Base-by-base conservation (phyloP, 2,329 filamentous ascomycete species). In the Grosmannia clavigera region DNA sequence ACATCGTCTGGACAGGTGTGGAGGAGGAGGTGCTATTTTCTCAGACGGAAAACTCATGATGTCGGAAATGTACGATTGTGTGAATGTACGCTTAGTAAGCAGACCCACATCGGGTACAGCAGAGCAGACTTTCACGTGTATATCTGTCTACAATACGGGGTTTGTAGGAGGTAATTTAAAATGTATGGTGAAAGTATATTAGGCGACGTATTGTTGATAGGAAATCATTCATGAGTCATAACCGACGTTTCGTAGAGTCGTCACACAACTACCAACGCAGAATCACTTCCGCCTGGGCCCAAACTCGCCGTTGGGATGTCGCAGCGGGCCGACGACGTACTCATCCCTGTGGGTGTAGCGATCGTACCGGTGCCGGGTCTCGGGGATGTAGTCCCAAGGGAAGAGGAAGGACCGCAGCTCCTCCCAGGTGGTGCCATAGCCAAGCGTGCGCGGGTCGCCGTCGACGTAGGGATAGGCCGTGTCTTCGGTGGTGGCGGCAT, bases 301-400 rank as follows among this genome's bases (percentile, higher is more conserved):
- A 2, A 2, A 31, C 3, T 14, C 12, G 22, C 48, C 11, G 27
- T 16, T 14, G 50, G 14, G 50, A 7, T 51, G 43, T 12, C 55
- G 54, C 27, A 38, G 58, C 16, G 60, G 55, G 14, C 61, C 62
- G 16, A 63, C 60, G 1, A 60, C 53, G n/a, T 66, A 66, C 58
- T 66, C 64, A 27, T 66, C 64, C 2, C 63, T 61, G 53, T 66
- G 59, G 6, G 19, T 50, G 56, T 66, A 66, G 16, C 60, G 58
- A 58, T 66, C 64, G n/a, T 53, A 56, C 22, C 62, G 61, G 31
- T 27, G 35, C 29, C 60, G 62, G 9, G 62, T 64, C 16, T 50
- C 62, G 3, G 56, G 40, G 25, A 65, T 25, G 35, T 61, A 61
- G 57, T 65, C 64, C 64, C 64, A 65, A 1, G 63, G 61, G 5